phyloP scores from a whole-genome alignment of 345 rosid species.

The Citrus unshiu region DNA sequence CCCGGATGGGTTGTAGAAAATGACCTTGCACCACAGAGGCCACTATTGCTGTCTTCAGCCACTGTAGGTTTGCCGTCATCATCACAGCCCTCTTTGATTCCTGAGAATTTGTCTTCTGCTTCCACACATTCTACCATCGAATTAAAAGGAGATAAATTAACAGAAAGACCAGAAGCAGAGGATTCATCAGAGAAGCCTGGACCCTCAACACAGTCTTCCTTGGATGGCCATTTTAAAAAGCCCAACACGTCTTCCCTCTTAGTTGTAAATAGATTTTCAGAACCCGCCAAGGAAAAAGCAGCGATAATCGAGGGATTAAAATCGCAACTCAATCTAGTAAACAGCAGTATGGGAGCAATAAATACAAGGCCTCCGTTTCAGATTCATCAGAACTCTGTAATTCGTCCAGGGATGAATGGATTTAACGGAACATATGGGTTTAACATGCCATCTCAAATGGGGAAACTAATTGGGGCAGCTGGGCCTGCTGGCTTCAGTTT shows the following conservation, averaged over 20 bases:
- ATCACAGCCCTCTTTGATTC: constrained; percentile 15
- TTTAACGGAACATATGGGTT: constrained; percentile 32
- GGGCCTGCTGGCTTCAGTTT: constrained; percentile 28
- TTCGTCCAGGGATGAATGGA: constrained; percentile 40
- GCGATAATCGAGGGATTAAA: constrained; percentile 20
- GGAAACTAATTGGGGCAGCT: constrained; percentile 24
- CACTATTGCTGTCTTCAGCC: constrained; percentile 13
- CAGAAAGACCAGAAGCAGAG: constrained; percentile 17
- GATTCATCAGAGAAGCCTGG: constrained; percentile 18
- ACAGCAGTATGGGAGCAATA: constrained; percentile 19
- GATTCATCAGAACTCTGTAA: constrained; percentile 16
- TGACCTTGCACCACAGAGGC: constrained; percentile 37
- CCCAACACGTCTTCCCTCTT: constrained; percentile 14
- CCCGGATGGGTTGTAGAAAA: constrained; percentile 90
- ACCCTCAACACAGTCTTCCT: constrained; percentile 12
- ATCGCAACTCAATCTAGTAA: constrained; percentile 6
- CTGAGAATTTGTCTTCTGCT: constrained; percentile 22
- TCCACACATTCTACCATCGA: constrained; percentile 3
- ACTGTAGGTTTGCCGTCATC: constrained; percentile 19
- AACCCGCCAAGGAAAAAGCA: constrained; percentile 21
- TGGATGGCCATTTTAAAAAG: constrained; percentile 14
- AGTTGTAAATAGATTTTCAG: constrained; percentile 19
- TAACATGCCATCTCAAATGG: constrained; percentile 33
- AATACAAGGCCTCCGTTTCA: constrained; percentile 27
- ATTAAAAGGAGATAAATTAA: constrained; percentile 19